phyloP scores from a whole-genome alignment of 73 alveolate species.

The Diophrys appendiculata region DNA sequence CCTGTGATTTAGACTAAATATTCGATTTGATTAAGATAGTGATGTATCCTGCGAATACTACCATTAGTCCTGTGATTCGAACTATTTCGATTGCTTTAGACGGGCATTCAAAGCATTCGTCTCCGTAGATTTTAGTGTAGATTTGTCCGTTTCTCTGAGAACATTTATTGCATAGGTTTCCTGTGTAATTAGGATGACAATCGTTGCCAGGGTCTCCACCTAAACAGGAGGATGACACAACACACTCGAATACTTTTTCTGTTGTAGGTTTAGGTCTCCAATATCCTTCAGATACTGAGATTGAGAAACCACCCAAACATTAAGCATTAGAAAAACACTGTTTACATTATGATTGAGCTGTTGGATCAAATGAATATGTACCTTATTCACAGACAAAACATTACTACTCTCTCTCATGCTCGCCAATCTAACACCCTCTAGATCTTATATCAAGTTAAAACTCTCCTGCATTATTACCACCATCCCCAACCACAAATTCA shows the following conservation, averaged over 20 bases:
- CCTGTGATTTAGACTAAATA: too few species aligned
- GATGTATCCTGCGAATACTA: too few species aligned
- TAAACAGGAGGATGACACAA: slow-evolving; percentile 24
- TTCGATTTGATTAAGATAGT: too few species aligned
- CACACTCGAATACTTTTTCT: slow-evolving; percentile 15
- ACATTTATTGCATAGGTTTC: slow-evolving; percentile 12
- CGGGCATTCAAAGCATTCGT: not conserved
- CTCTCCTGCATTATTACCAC: slow-evolving; percentile 10
- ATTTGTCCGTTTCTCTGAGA: not conserved
- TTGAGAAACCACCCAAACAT: slow-evolving; percentile 32
- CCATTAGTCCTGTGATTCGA: not conserved
- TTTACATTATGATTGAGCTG: not conserved
- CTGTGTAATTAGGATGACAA: slow-evolving; percentile 6
- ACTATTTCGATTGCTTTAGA: not conserved
- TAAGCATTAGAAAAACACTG: slow-evolving; percentile 44
- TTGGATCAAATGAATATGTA: slow-evolving; percentile 2
- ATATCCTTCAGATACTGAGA: slow-evolving; percentile 20
- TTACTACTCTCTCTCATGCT: too few species aligned
- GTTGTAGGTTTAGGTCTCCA: slow-evolving; percentile 34
- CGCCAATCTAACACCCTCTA: too few species aligned
- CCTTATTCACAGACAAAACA: slow-evolving; percentile 41
- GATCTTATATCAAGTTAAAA: too few species aligned
- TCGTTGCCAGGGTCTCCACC: too few species aligned
- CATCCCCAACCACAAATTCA: too few species aligned
- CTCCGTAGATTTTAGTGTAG: not conserved